These are phyloP conservation scores for Suillus plorans DNA, from an alignment of 768 basidiomycete species.

Conservation along the genomic window DNA sequence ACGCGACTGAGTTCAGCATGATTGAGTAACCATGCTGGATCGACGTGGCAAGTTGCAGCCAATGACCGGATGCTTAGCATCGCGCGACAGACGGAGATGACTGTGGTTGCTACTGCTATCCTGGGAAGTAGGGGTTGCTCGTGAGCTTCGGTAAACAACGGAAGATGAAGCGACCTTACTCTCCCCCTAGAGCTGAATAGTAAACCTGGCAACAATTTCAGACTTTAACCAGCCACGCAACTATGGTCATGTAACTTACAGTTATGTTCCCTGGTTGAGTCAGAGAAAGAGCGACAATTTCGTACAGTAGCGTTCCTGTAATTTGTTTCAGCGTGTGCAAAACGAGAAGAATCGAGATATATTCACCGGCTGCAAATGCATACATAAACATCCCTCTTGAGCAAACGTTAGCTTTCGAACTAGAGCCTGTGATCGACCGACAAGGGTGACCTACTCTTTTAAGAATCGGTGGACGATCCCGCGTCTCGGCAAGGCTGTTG, in stretches of 20 bases:
- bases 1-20: constrained; percentile 48
- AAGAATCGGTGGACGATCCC: constrained; percentile 18
- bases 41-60: constrained; percentile 40
- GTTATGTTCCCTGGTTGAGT: constrained; percentile 5
- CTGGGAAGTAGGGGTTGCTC: background rate
- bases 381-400: constrained; percentile 25
- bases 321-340: background rate
- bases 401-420: background rate
- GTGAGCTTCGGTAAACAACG: background rate
- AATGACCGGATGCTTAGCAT: constrained; percentile 44
- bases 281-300: constrained; percentile 12
- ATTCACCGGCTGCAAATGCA: constrained; percentile 17
- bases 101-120: constrained; percentile 12
- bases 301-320: constrained; percentile 19
- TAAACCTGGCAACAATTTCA: constrained; percentile 10
- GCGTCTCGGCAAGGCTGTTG: constrained; percentile 6
- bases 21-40: constrained; percentile 44
- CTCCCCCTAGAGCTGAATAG: constrained; percentile 6
- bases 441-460: constrained; percentile 17
- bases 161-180: constrained; percentile 9
- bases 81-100: constrained; percentile 35
- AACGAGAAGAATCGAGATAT: no score
- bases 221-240: background rate
- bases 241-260: constrained; percentile 6
- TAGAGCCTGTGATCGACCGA: background rate